Evolutionary conservation across 73 alveolate genomes (phyloP).

Genomic region (Breviolum minutum): DNA sequence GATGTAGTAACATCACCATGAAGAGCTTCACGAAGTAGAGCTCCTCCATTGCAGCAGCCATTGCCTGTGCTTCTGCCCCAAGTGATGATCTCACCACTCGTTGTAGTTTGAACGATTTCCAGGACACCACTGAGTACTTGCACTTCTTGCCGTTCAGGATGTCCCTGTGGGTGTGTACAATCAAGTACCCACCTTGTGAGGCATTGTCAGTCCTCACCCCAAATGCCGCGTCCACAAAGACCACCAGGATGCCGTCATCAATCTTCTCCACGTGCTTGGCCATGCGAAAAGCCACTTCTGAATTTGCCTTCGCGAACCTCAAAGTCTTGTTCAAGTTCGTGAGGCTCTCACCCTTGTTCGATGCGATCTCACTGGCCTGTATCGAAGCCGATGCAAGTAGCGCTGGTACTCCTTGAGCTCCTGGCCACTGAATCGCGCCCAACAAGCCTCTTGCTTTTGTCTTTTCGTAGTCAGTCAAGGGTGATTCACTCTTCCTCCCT

Average conservation of each 20-base stretch:
- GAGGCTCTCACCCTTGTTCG: not conserved
- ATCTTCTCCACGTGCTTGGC: not conserved
- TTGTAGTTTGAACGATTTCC: not conserved
- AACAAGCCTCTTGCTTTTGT: not conserved
- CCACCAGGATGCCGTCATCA: not conserved
- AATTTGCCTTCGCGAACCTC: not conserved
- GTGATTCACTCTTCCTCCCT: not conserved
- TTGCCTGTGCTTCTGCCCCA: slow-evolving; percentile 15
- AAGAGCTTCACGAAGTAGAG: not conserved
- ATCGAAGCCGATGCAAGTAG: not conserved
- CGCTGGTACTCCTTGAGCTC: not conserved
- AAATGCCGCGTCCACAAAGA: slow-evolving; percentile 13
- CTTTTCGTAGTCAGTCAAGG: not conserved
- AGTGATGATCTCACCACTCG: slow-evolving; percentile 13
- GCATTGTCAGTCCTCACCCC: not conserved
- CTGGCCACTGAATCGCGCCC: slow-evolving; percentile 41
- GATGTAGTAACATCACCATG: not conserved
- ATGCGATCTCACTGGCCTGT: not conserved
- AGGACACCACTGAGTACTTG: not conserved
- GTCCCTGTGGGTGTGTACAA: not conserved
- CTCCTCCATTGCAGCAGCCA: slow-evolving; percentile 9
- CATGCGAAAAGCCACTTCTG: not conserved
- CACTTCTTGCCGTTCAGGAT: not conserved
- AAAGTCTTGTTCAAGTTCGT: not conserved
- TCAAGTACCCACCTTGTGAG: slow-evolving; percentile 18